Evolutionary conservation across 1,139 yeast genomes (phyloP).

Genomic region (Candida pseudoviswanathii): DNA sequence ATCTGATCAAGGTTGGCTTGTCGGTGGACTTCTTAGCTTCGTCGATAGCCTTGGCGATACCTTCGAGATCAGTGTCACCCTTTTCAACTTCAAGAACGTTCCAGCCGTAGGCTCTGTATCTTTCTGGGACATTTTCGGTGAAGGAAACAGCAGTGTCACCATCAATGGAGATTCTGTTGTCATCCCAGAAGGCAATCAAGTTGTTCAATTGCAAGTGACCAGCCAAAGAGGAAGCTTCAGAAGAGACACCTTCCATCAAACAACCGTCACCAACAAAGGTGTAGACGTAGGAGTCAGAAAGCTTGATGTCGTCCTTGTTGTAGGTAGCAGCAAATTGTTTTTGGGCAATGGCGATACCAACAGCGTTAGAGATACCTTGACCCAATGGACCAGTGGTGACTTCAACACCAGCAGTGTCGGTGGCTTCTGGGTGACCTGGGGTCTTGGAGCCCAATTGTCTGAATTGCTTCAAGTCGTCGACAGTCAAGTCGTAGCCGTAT

Average conservation of each 20-base stretch:
- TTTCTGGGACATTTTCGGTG: constrained; percentile 87
- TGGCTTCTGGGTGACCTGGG: constrained; percentile 95
- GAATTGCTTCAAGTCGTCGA: constrained; percentile 88
- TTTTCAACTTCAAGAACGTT: constrained; percentile 74
- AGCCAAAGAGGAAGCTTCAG: constrained; percentile 93
- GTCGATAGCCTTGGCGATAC: constrained; percentile 72
- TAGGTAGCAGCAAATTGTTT: constrained; percentile 89
- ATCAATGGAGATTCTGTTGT: constrained; percentile 95
- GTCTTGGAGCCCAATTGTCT: constrained; percentile 91
- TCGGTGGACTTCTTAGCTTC: constrained; percentile 65
- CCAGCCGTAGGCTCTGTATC: constrained; percentile 97
- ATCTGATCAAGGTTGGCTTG: constrained; percentile 90
- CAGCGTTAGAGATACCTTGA: constrained; percentile 97
- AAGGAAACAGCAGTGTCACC: constrained; percentile 91
- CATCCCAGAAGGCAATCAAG: constrained; percentile 95
- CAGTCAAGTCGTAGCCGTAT: constrained; percentile 76
- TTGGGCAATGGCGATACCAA: constrained; percentile 96
- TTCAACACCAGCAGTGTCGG: constrained; percentile 84
- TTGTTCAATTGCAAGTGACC: constrained; percentile 96
- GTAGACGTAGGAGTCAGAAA: constrained; percentile 78
- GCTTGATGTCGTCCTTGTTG: constrained; percentile 80
- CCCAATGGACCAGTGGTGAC: constrained; percentile 99
- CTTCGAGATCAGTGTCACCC: constrained; percentile 80
- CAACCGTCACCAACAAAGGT: constrained; percentile 96
- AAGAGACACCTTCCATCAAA: constrained; percentile 96